These are phyloP conservation scores for Trichomonascus vanleenenianus DNA, from an alignment of 805 yeast genomes.

Conservation along the genomic window DNA sequence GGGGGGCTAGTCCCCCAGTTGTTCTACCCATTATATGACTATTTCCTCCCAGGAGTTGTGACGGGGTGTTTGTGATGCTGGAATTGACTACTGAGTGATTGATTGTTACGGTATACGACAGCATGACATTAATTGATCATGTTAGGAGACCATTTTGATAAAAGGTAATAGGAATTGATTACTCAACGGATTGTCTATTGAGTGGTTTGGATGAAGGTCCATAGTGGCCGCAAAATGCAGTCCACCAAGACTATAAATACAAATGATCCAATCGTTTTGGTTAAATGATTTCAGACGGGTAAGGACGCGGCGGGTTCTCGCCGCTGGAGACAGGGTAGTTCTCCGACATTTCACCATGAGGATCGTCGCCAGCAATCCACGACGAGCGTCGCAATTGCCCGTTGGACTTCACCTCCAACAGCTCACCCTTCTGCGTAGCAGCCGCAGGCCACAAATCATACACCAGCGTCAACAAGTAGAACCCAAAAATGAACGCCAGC, in stretches of 20 bases:
- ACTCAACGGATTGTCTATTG: neutral
- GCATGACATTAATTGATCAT: too few relatives aligned
- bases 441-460: slow-evolving; percentile 67
- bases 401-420: slow-evolving; percentile 11
- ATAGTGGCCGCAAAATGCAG: too few relatives aligned
- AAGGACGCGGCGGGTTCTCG: slow-evolving; percentile 2
- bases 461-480: slow-evolving; percentile 53
- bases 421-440: slow-evolving; percentile 26
- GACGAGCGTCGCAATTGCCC: neutral
- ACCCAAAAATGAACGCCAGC: slow-evolving; percentile 76
- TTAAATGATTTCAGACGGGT: too few relatives aligned
- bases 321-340: slow-evolving; percentile 9
- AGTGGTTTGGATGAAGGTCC: too few relatives aligned
- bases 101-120: too few relatives aligned
- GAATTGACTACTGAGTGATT: too few relatives aligned
- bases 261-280: too few relatives aligned
- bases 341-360: slow-evolving; percentile 6
- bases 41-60: too few relatives aligned
- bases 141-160: neutral
- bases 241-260: too few relatives aligned
- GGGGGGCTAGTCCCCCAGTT: too few relatives aligned
- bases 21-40: too few relatives aligned
- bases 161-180: neutral
- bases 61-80: too few relatives aligned
- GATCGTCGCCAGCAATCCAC: slow-evolving; percentile 1